Conservation (phyloP, 179 eudicot genomes). For the Carnegiea gigantea region DNA sequence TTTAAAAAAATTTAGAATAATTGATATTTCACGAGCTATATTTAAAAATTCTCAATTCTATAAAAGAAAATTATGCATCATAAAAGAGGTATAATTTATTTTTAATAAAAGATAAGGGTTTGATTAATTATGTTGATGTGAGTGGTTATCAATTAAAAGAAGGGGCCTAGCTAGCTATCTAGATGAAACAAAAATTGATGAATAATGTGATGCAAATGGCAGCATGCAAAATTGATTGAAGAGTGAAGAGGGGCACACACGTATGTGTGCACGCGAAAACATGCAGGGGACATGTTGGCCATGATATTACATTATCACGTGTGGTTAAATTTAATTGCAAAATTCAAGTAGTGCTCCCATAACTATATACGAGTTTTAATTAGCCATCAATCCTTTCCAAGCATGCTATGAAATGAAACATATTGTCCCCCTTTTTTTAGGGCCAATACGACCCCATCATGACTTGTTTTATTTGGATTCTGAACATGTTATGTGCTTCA, state of each 20-base stretch:
- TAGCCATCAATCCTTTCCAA: slow-evolving; percentile 21
- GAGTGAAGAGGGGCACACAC: slow-evolving; percentile 7
- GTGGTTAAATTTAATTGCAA: slow-evolving; percentile 7
- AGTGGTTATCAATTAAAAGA: neutral
- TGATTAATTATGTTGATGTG: neutral
- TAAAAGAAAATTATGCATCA: too few relatives aligned
- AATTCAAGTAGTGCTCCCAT: too few relatives aligned
- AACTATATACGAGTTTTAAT: slow-evolving; percentile 6
- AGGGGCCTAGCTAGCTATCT: neutral
- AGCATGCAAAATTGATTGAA: neutral
- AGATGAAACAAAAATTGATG: neutral
- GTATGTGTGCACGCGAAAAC: slow-evolving; percentile 28
- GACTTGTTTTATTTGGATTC: neutral
- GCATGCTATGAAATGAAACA: slow-evolving; percentile 9
- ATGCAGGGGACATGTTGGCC: slow-evolving; percentile 29
- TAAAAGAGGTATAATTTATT: too few relatives aligned
- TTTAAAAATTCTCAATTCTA: too few relatives aligned
- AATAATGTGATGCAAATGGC: neutral
- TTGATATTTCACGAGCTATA: too few relatives aligned
- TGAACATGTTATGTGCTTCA: too few relatives aligned
- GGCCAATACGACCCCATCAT: neutral
- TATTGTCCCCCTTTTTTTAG: neutral
- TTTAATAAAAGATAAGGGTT: too few relatives aligned
- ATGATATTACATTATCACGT: neutral
- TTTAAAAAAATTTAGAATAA: too few relatives aligned